Conservation (phyloP, 2,329 filamentous ascomycete genomes). For the Apiospora saccharicola region DNA sequence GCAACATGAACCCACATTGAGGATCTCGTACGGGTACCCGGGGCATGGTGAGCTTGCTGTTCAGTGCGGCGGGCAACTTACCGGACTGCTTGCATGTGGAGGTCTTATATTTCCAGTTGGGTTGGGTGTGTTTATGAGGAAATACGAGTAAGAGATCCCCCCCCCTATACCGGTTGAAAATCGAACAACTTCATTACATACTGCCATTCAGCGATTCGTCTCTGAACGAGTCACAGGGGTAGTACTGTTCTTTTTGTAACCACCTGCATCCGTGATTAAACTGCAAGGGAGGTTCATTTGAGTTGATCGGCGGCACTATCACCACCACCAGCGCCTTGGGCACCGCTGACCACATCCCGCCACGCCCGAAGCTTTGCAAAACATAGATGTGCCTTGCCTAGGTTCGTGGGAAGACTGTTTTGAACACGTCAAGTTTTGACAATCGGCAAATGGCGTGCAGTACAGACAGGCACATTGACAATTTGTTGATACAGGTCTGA, state of each 20-base stretch:
- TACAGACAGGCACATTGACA: slow-evolving; percentile 8
- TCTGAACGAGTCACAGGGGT: background rate
- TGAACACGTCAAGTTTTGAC: slow-evolving; percentile 14
- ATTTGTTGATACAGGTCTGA: slow-evolving; percentile 12
- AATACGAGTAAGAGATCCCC: background rate
- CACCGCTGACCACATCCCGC: background rate
- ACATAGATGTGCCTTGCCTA: background rate
- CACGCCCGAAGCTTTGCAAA: slow-evolving; percentile 1
- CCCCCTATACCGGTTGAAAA: background rate
- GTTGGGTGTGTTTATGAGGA: background rate
- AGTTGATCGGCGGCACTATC: slow-evolving; percentile 1
- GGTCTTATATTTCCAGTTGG: background rate
- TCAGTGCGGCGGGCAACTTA: background rate
- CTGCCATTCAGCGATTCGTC: background rate
- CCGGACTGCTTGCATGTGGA: background rate
- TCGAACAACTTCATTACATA: background rate
- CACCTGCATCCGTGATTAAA: background rate
- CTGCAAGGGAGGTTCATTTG: slow-evolving; percentile 17
- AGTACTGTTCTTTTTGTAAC: background rate
- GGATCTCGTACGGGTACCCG: slow-evolving; percentile 5
- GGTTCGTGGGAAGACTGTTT: background rate
- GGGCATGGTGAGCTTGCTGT: background rate
- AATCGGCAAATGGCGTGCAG: background rate
- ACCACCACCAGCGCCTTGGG: background rate
- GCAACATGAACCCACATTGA: slow-evolving; percentile 12